These are phyloP conservation scores for Trichoderma citrinoviride DNA, from an alignment of 2,329 filamentous ascomycete genomes.

Conservation along the genomic window DNA sequence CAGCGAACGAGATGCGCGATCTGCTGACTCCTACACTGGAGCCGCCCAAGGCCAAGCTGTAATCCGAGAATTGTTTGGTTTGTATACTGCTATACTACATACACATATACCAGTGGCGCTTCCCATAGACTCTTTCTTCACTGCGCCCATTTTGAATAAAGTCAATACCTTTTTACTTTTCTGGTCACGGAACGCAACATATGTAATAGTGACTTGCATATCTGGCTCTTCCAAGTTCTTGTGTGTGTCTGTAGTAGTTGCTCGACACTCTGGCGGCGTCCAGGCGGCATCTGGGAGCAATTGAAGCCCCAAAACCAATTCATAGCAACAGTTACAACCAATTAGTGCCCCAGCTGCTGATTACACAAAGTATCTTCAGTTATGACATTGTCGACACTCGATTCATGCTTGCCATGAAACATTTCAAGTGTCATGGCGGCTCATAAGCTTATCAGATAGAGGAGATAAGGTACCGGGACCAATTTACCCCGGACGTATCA, in stretches of 20 bases:
- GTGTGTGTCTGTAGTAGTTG: too few relatives aligned
- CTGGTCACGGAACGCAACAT: too few relatives aligned
- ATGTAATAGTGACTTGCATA: too few relatives aligned
- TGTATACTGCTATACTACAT: conserved; percentile 33
- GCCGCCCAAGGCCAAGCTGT: conserved; percentile 83
- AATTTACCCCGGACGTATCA: background rate
- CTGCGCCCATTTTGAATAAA: background rate
- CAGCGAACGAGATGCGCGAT: conserved; percentile 84
- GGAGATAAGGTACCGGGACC: background rate
- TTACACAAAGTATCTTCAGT: background rate
- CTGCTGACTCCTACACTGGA: conserved; percentile 78
- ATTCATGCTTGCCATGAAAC: background rate
- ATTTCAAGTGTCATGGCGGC: background rate
- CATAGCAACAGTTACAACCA: too few relatives aligned
- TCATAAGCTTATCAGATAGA: background rate
- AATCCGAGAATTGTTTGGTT: background rate
- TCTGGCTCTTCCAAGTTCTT: too few relatives aligned
- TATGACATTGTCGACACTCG: background rate
- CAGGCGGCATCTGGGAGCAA: too few relatives aligned
- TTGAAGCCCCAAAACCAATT: too few relatives aligned
- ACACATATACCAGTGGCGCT: background rate
- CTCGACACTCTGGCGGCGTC: too few relatives aligned
- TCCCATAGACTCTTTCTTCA: conserved; percentile 5
- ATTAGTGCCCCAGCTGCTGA: background rate
- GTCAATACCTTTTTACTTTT: background rate